Percentiles rank a stretch among this genome's conserved stretches.
phyloP scores from a whole-genome alignment of 257 asterid genomes.

The Rehmannia glutinosa region DNA sequence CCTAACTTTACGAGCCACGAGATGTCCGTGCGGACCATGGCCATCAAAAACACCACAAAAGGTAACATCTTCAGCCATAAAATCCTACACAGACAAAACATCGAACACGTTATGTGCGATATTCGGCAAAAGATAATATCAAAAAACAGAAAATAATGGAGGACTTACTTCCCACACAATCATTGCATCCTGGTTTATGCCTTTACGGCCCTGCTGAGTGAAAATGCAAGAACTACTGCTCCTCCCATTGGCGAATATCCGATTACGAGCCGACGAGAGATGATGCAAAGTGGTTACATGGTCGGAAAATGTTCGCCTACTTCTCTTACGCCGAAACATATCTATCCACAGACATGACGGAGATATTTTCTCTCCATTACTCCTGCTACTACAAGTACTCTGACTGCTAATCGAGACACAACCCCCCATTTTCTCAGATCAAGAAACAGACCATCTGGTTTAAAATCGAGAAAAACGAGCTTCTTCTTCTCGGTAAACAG shows the following conservation, averaged over 20 bases:
- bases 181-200: conserved; percentile 99
- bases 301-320: conserved; percentile 63
- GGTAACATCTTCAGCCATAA: conserved; percentile 76
- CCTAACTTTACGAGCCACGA: conserved; percentile 93
- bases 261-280: conserved; percentile 69
- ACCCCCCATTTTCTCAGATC: conserved; percentile 81
- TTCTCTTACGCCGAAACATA: conserved; percentile 56
- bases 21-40: conserved; percentile 96
- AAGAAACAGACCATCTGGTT: conserved; percentile 42
- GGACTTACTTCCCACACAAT: conserved; percentile 93
- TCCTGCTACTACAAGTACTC: conserved; percentile 68
- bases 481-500: conserved; percentile 23
- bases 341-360: conserved; percentile 64
- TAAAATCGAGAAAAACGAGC: conserved; percentile 9
- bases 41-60: conserved; percentile 97
- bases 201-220: conserved; percentile 98
- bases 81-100: conserved; percentile 52
- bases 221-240: conserved; percentile 80
- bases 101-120: not conserved
- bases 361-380: conserved; percentile 66
- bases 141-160: not conserved
- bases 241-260: conserved; percentile 76
- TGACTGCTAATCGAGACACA: conserved; percentile 76
- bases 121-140: no score
- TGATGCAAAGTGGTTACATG: conserved; percentile 61